Conservation (phyloP, 345 rosid genomes). For the Murraya paniculata region DNA sequence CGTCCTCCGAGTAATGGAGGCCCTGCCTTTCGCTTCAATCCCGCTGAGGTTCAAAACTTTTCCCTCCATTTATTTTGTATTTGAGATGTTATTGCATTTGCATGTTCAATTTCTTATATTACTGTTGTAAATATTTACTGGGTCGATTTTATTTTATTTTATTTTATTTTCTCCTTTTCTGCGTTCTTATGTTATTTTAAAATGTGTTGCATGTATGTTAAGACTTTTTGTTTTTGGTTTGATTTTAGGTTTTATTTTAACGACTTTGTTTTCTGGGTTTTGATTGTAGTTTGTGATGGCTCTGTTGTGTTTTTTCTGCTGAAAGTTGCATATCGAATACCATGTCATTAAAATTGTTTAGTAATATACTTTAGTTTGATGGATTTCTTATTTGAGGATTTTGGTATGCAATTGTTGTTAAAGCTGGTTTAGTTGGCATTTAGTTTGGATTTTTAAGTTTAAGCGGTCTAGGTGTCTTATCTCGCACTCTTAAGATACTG, state of each 20-base stretch:
- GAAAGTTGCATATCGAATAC: background rate
- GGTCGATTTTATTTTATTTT: background rate
- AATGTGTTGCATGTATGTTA: background rate
- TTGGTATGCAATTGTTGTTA: background rate
- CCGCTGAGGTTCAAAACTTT: slow-evolving; percentile 52
- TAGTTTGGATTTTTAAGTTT: background rate
- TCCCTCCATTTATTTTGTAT: background rate
- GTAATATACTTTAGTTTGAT: background rate
- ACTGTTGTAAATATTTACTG: background rate
- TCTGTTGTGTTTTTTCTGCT: background rate
- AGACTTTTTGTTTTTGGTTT: background rate
- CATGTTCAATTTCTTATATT: background rate
- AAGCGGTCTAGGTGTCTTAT: background rate
- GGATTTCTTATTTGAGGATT: background rate
- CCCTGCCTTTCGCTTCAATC: slow-evolving; percentile 90
- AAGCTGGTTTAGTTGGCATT: background rate
- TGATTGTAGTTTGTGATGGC: background rate
- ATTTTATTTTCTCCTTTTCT: background rate
- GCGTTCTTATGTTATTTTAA: no score
- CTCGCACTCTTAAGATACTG: background rate
- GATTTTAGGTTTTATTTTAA: background rate
- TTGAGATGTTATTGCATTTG: background rate
- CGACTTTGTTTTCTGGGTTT: background rate
- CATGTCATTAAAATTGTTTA: background rate
- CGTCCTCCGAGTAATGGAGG: slow-evolving; percentile 96